Conservation (phyloP, 352 stramenopile genomes). For the Globisporangium nagaii region DNA sequence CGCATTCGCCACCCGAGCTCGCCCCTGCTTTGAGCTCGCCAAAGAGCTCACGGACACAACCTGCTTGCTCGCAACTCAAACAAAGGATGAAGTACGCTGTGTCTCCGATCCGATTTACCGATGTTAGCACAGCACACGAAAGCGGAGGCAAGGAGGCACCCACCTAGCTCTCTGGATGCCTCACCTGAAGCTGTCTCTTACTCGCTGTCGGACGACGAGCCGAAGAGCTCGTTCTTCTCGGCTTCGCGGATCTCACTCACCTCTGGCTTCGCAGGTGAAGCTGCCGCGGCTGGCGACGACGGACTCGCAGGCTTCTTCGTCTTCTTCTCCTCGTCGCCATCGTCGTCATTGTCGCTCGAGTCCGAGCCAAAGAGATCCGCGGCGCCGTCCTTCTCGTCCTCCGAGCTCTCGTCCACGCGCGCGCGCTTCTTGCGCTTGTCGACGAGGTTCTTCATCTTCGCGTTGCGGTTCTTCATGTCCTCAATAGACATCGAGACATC, state of each 20-base stretch:
- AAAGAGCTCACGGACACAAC: too few species aligned
- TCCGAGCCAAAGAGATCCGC: slow-evolving; percentile 80
- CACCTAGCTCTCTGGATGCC: too few species aligned
- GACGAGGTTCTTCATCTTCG: slow-evolving; percentile 80
- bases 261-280: slow-evolving; percentile 1
- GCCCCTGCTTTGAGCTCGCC: too few species aligned
- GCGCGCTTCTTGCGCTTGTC: slow-evolving; percentile 82
- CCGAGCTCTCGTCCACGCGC: slow-evolving; percentile 36
- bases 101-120: too few species aligned
- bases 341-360: slow-evolving; percentile 68
- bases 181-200: slow-evolving; percentile 31
- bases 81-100: too few species aligned
- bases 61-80: too few species aligned
- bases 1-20: too few species aligned
- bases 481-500: slow-evolving; percentile 76
- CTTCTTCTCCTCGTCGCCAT: slow-evolving; percentile 14
- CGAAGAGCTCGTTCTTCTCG: slow-evolving; percentile 83
- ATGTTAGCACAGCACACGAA: background rate
- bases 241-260: slow-evolving; percentile 31
- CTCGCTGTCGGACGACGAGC: slow-evolving; percentile 75
- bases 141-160: too few species aligned
- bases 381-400: slow-evolving; percentile 57
- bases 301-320: background rate
- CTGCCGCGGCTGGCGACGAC: background rate
- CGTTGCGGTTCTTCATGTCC: slow-evolving; percentile 88